These are phyloP conservation scores for Erythrophleum ivorense DNA, from an alignment of 331 rosid species.

Conservation along the genomic window DNA sequence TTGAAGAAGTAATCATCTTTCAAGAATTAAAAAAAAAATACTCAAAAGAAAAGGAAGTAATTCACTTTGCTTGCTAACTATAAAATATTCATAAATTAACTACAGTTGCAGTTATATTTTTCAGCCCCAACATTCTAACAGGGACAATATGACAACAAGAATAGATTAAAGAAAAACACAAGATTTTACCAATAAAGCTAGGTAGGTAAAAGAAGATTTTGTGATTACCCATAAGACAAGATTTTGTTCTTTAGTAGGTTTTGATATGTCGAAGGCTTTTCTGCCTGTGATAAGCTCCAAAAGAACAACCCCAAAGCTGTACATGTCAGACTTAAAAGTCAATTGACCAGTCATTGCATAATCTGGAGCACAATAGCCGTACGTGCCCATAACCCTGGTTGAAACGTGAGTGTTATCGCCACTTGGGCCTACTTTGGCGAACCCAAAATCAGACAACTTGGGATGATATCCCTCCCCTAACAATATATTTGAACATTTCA, in stretches of 20 bases:
- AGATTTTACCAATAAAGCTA: not conserved
- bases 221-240: conserved; percentile 44
- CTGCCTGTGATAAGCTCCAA: conserved; percentile 78
- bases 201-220: not conserved
- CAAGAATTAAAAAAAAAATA: not conserved
- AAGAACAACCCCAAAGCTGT: conserved; percentile 86
- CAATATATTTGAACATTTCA: conserved; percentile 51
- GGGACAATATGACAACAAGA: not conserved
- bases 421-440: conserved; percentile 45
- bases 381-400: conserved; percentile 74
- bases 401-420: conserved; percentile 41
- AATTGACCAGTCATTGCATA: conserved; percentile 63
- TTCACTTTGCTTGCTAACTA: not conserved
- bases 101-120: not conserved
- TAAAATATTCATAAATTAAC: not conserved
- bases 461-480: conserved; percentile 51
- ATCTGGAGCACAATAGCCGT: conserved; percentile 69
- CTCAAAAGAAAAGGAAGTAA: too few relatives aligned
- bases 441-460: conserved; percentile 74
- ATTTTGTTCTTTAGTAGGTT: conserved; percentile 31
- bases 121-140: not conserved
- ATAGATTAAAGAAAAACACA: not conserved
- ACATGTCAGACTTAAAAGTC: conserved; percentile 71
- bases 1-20: not conserved
- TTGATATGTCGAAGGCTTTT: conserved; percentile 50